A percentile compares a stretch with the other conserved stretches of the same genome.
These are phyloP conservation scores for Saccharata proteae DNA, from an alignment of 2,329 filamentous ascomycete species.

Conservation along the genomic window DNA sequence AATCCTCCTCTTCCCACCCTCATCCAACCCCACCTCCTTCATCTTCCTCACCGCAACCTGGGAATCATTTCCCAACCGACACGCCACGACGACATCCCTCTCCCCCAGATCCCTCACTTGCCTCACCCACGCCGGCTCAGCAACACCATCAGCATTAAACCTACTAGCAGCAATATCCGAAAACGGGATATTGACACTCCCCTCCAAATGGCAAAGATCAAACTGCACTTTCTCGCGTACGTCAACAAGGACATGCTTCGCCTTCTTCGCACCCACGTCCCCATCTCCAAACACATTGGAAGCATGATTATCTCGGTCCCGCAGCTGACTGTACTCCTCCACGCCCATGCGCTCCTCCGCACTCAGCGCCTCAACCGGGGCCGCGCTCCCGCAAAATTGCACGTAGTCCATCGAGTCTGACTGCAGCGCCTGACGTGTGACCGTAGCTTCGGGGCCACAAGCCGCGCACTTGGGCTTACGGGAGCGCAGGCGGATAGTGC, in stretches of 20 bases:
- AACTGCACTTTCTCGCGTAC: constrained; percentile 79
- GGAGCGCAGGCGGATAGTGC: constrained; percentile 61
- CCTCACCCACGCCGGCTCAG: constrained; percentile 17
- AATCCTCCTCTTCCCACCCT: constrained; percentile 42
- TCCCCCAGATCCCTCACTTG: constrained; percentile 21
- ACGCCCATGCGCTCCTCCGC: constrained; percentile 58
- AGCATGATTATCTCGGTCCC: constrained; percentile 2
- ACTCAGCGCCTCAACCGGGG: constrained; percentile 44
- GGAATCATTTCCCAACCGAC: constrained; percentile 66
- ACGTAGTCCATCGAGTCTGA: constrained; percentile 68
- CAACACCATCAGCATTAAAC: constrained; percentile 2
- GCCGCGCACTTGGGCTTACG: constrained; percentile 61
- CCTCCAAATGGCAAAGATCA: constrained; percentile 62
- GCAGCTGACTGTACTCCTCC: constrained; percentile 40
- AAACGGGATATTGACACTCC: constrained; percentile 65
- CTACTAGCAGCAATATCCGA: constrained; percentile 35
- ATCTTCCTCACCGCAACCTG: constrained; percentile 56
- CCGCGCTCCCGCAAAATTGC: constrained; percentile 63
- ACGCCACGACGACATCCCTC: constrained; percentile 57
- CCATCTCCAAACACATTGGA: too few species aligned
- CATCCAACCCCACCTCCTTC: constrained; percentile 44
- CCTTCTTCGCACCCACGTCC: constrained; percentile 8
- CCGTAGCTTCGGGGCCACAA: constrained; percentile 52
- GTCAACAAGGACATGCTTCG: constrained; percentile 52
- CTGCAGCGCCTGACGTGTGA: constrained; percentile 51